Conservation (phyloP, 768 basidiomycete species). For the Mrakia hoshinonis region DNA sequence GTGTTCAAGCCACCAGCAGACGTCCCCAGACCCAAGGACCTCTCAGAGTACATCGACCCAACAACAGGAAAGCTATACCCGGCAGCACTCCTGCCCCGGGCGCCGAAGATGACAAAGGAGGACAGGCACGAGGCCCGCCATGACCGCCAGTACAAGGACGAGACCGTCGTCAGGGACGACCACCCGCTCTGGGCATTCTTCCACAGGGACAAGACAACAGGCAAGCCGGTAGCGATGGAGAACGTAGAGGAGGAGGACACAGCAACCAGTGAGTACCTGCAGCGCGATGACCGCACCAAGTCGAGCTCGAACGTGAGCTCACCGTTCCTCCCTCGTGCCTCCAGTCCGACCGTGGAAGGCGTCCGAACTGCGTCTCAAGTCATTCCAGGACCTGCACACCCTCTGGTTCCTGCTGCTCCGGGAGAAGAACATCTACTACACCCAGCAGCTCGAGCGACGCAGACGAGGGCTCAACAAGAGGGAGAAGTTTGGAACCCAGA, state of each 20-base stretch:
- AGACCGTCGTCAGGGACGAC: conserved; percentile 48
- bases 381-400: conserved; percentile 84
- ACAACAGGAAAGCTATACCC: background rate
- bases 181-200: conserved; percentile 76
- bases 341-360: conserved; percentile 81
- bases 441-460: conserved; percentile 46
- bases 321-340: too few species aligned
- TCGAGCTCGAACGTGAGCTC: background rate
- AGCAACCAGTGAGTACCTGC: background rate
- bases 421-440: conserved; percentile 82
- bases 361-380: conserved; percentile 76
- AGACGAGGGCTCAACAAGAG: background rate
- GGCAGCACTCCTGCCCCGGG: background rate
- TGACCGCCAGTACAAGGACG: conserved; percentile 15
- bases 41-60: conserved; percentile 1
- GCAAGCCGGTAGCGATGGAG: conserved; percentile 16
- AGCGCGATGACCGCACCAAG: too few species aligned
- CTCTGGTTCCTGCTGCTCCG: conserved; percentile 86
- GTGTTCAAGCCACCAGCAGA: background rate
- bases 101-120: background rate
- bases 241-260: background rate
- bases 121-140: background rate
- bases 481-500: background rate
- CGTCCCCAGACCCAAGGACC: background rate
- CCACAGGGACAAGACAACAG: conserved; percentile 47